Percentiles rank a stretch among this genome's conserved stretches.
These are phyloP conservation scores for Saposhnikovia divaricata DNA, from an alignment of 129 eudicot genomes.

Conservation along the genomic window DNA sequence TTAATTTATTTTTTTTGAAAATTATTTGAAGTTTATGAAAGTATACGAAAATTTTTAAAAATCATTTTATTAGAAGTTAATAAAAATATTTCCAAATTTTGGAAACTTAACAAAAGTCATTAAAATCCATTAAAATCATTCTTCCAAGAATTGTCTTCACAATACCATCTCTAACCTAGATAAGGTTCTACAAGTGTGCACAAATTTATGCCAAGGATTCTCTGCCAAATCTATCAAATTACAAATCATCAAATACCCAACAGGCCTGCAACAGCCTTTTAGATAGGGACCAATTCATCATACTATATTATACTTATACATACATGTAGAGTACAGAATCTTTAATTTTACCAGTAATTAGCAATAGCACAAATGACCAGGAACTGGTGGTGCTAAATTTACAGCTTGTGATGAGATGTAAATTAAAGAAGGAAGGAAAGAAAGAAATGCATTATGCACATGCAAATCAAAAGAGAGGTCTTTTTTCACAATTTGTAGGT, in stretches of 20 bases:
- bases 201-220: neutral
- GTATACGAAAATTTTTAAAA: no score
- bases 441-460: neutral
- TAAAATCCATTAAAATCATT: no score
- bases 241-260: neutral
- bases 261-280: neutral
- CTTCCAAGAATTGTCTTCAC: no score
- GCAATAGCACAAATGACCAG: neutral
- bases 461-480: slow-evolving; percentile 14
- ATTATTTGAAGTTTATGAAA: no score
- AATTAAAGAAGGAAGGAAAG: slow-evolving; percentile 9
- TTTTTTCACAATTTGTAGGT: slow-evolving; percentile 24
- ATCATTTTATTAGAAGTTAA: no score
- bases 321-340: neutral
- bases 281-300: neutral
- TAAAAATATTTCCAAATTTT: no score
- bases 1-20: no score
- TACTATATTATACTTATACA: neutral
- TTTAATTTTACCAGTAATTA: no score
- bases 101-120: no score
- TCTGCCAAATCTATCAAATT: neutral
- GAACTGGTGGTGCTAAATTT: slow-evolving; percentile 4
- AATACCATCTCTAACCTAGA: no score
- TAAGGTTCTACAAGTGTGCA: neutral
- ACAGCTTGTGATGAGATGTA: slow-evolving; percentile 34